Evolutionary conservation across 371 early-diverging fungal genomes (phyloP), one percentile per base, ranked within the genome.

Genomic region (Apophysomyces ossiformis): DNA sequence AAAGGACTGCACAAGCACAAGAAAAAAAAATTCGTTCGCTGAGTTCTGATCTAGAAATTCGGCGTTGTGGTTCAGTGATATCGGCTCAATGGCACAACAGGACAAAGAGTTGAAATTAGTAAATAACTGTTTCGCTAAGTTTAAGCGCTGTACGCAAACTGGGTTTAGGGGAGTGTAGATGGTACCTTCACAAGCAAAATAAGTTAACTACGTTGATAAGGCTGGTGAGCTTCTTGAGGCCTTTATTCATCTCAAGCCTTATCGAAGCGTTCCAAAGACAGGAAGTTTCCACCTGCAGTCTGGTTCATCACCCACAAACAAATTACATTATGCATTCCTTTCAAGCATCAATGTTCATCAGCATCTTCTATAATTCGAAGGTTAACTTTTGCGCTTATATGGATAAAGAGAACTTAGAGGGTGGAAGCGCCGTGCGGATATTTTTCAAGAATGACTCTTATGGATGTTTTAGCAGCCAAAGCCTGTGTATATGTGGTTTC

Each of bases 391-490:
- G 26, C 65, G 37, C 60, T 37, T 35, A 47, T 35, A 65, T 65
- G 65, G 12, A 65, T 15, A 38, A 65, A 59, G 5, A 65, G 37
- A 21, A 65, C 59, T 11, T 46, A 11, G 21, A 60, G 46, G 5
- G 11, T 36, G 26, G 7, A n/a, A 35, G 39, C 56, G 21, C 56
- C 67, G 50, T 60, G 44, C 12, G 26, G 61, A 44, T 61, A 60
- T 35, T 47, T 57, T 39, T 32, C 18, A 13, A 67, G 15, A 32
- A 56, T 61, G 18, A 13, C 43, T 12, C 9, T 18, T 21, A 67
- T 32, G 57, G 2, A 67, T 67, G 15, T 35, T 44, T 16, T 38
- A 36, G 36, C 61, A 67, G 13, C 61, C 62, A 32, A 41, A 67
- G 7, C 57, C 67, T 1, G 56, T 57, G 7, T 61, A 37, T 57